Evolutionary conservation across 768 basidiomycete genomes (phyloP).

Genomic region (Termitomyces sp.): DNA sequence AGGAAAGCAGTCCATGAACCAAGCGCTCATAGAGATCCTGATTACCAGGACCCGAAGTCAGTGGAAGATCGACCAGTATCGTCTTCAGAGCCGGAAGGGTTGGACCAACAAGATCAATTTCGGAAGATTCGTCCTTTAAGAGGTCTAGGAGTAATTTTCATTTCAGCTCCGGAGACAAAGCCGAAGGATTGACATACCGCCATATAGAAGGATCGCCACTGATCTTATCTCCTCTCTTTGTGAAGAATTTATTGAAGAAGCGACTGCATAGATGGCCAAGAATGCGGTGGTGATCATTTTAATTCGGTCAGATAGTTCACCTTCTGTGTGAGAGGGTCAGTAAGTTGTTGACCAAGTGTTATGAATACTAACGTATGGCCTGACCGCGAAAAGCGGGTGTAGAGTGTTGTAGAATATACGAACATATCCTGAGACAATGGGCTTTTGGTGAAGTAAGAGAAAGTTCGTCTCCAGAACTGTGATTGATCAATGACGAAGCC

Average conservation of each 20-base stretch:
- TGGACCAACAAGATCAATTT: constrained; percentile 75
- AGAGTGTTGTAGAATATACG: constrained; percentile 72
- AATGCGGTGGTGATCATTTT: constrained; percentile 64
- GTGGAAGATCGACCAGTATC: constrained; percentile 61
- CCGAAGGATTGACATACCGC: constrained; percentile 41
- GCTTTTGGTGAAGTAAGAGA: constrained; percentile 43
- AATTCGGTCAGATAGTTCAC: constrained; percentile 51
- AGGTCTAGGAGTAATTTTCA: constrained; percentile 44
- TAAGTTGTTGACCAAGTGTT: not conserved
- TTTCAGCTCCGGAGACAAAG: not conserved
- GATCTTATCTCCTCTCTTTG: constrained; percentile 75
- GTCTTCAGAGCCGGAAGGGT: constrained; percentile 78
- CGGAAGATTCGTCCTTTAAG: constrained; percentile 80
- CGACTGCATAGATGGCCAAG: constrained; percentile 55
- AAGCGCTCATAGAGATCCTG: constrained; percentile 54
- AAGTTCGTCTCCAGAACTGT: constrained; percentile 31
- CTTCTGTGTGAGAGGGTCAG: constrained; percentile 30
- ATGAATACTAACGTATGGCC: constrained; percentile 41
- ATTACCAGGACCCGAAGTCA: constrained; percentile 33
- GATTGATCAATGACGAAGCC: not conserved
- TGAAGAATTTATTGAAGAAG: constrained; percentile 46
- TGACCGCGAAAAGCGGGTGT: constrained; percentile 53
- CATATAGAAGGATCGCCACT: constrained; percentile 75
- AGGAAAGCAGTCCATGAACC: constrained; percentile 80
- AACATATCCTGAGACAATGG: constrained; percentile 81